A percentile compares a stretch with the other conserved stretches of the same genome.
Conservation (phyloP, 495 filamentous ascomycete genomes). For the Neurospora hispaniola region DNA sequence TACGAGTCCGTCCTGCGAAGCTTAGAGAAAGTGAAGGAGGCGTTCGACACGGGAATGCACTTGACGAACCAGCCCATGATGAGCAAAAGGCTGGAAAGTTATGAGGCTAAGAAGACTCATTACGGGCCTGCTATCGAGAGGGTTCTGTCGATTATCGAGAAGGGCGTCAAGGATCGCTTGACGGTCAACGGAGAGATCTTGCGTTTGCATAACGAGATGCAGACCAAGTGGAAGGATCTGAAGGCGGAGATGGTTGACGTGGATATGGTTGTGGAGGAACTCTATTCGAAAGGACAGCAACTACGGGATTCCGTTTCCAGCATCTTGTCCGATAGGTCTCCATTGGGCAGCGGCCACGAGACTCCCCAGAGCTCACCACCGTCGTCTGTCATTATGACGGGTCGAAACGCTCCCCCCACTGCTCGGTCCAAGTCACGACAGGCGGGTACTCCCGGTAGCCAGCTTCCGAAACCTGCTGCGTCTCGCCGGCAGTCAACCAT, state of each 20-base stretch:
- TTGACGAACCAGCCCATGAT: conserved; percentile 54
- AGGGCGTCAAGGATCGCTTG: conserved; percentile 78
- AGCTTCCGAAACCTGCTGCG: conserved; percentile 31
- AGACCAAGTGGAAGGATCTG: conserved; percentile 62
- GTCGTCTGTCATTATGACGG: conserved; percentile 69
- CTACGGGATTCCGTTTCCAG: conserved; percentile 90
- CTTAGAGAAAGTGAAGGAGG: conserved; percentile 70
- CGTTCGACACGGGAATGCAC: conserved; percentile 60
- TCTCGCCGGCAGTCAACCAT: conserved; percentile 24
- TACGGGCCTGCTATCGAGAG: conserved; percentile 92
- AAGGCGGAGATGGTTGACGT: conserved; percentile 66
- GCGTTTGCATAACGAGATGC: conserved; percentile 71
- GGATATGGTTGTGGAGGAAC: conserved; percentile 62
- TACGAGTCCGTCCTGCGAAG: conserved; percentile 84
- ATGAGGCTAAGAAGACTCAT: conserved; percentile 90
- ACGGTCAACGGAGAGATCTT: conserved; percentile 94
- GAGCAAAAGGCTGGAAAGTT: conserved; percentile 77
- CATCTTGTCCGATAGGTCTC: conserved; percentile 78
- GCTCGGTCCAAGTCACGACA: conserved; percentile 33
- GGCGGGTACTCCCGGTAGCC: conserved; percentile 23
- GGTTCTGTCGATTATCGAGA: conserved; percentile 82
- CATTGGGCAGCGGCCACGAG: conserved; percentile 57
- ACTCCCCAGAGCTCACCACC: conserved; percentile 86
- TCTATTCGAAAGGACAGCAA: conserved; percentile 55
- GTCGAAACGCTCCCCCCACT: conserved; percentile 29